These are phyloP conservation scores for Atractiella rhizophila DNA, from an alignment of 768 basidiomycete species.

Conservation along the genomic window DNA sequence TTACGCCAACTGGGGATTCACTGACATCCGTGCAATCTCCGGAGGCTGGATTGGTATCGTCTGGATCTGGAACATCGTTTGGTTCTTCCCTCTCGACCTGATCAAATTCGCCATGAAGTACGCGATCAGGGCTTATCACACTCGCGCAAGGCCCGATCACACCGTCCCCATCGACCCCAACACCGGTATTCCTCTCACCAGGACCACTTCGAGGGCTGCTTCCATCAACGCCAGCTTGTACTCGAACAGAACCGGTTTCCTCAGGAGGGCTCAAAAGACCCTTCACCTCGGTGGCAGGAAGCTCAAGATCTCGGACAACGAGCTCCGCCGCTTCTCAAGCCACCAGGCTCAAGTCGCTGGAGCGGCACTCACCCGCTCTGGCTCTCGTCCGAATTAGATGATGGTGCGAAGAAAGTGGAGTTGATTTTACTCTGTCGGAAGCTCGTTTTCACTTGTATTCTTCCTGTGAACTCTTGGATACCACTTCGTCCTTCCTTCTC, in stretches of 20 bases:
- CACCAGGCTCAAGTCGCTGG: slow-evolving; percentile 64
- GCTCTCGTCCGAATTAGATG: slow-evolving; percentile 10
- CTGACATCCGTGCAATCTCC: slow-evolving; percentile 45
- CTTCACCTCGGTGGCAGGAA: slow-evolving; percentile 53
- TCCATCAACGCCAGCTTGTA: slow-evolving; percentile 78
- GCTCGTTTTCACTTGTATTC: too few relatives aligned
- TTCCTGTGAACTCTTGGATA: too few relatives aligned
- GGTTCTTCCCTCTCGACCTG: slow-evolving; percentile 85
- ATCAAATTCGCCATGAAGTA: slow-evolving; percentile 82
- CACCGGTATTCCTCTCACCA: slow-evolving; percentile 46
- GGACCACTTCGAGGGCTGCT: slow-evolving; percentile 69
- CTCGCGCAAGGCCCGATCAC: slow-evolving; percentile 25
- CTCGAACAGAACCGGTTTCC: slow-evolving; percentile 83
- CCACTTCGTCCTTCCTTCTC: too few relatives aligned
- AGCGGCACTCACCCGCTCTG: slow-evolving; percentile 37
- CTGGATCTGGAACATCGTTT: slow-evolving; percentile 90
- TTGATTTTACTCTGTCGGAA: too few relatives aligned
- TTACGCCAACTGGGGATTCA: slow-evolving; percentile 87
- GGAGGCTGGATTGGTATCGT: slow-evolving; percentile 93
- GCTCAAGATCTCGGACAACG: slow-evolving; percentile 25
- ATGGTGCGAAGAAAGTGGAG: not conserved
- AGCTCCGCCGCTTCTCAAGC: slow-evolving; percentile 58
- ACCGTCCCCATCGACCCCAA: slow-evolving; percentile 24
- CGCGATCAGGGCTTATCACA: slow-evolving; percentile 57
- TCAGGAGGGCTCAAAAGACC: slow-evolving; percentile 61